Percentiles rank a stretch among this genome's conserved stretches.
phyloP scores from a whole-genome alignment of 1,139 yeast species.

The Tardiomyces digboiensis region DNA sequence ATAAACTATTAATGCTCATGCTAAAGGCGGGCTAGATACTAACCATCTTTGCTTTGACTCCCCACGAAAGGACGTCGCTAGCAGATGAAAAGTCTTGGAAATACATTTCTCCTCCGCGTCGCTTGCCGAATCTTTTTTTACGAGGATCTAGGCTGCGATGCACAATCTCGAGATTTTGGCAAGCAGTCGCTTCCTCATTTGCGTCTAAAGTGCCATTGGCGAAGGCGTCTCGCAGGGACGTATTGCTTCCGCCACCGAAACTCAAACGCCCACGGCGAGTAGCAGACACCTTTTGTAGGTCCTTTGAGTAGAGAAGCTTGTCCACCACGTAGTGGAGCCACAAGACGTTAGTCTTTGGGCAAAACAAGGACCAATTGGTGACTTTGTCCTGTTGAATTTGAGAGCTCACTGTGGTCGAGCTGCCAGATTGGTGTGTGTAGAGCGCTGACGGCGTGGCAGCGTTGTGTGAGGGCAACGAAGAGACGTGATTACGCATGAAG shows the following conservation, averaged over 20 bases:
- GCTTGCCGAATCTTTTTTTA: conserved; percentile 17
- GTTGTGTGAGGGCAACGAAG: conserved; percentile 2
- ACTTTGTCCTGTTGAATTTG: conserved; percentile 4
- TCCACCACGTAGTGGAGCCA: conserved; percentile 42
- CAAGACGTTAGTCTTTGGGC: conserved; percentile 37
- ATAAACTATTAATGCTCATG: no score
- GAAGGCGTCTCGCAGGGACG: conserved; percentile 15
- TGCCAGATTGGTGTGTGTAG: conserved; percentile 1
- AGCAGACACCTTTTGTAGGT: conserved; percentile 14
- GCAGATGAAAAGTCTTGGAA: conserved; percentile 20
- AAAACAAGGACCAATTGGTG: conserved; percentile 34
- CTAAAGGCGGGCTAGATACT: no score
- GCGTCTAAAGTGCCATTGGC: conserved; percentile 7
- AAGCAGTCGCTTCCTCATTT: conserved; percentile 17
- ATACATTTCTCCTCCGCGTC: conserved; percentile 9
- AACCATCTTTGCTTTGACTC: conserved; percentile 14
- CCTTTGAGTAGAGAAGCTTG: conserved; percentile 25
- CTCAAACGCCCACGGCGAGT: conserved; percentile 19
- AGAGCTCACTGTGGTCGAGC: conserved; percentile 4
- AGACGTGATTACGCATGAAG: conserved; percentile 30
- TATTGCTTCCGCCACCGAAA: conserved; percentile 11
- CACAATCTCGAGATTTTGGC: conserved; percentile 18
- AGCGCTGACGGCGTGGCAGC: neutral
- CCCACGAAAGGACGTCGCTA: conserved; percentile 23
- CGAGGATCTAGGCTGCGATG: conserved; percentile 28